Percentiles rank a stretch among this genome's conserved stretches.
Evolutionary conservation across 1,284 basidiomycete species (phyloP).

Genomic region (Ceratobasidium papillatum): DNA sequence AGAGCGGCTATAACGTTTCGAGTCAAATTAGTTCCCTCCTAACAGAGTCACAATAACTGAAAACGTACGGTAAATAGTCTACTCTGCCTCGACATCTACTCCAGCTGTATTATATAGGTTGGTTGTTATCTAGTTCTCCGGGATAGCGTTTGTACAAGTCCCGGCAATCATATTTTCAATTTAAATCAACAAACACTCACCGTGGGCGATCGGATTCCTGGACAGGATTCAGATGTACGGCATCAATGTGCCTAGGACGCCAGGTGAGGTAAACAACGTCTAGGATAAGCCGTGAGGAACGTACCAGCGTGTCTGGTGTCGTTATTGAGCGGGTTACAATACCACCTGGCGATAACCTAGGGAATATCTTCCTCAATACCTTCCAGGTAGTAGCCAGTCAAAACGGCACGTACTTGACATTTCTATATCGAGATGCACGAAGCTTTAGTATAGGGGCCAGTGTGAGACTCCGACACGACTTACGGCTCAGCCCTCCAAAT

Average conservation of each 20-base stretch:
- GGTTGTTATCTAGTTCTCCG: conserved; percentile 38
- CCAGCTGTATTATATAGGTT: conserved; percentile 38
- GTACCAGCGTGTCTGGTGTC: conserved; percentile 39
- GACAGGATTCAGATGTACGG: conserved; percentile 40
- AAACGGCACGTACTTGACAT: conserved; percentile 25
- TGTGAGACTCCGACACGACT: neutral
- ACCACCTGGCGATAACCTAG: conserved; percentile 39
- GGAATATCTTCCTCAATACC: neutral
- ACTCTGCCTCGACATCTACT: conserved; percentile 29
- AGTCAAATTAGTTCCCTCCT: neutral
- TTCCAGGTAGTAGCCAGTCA: neutral
- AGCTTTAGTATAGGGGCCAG: neutral
- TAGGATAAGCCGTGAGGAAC: neutral
- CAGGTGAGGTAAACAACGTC: neutral
- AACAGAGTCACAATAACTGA: neutral
- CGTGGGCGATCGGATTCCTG: conserved; percentile 39
- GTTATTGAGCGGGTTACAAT: conserved; percentile 38
- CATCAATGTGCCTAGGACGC: conserved; percentile 29
- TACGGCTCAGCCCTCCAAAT: conserved; percentile 41
- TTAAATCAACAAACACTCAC: conserved; percentile 39
- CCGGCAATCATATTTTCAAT: conserved; percentile 40
- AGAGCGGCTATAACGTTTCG: conserved; percentile 18
- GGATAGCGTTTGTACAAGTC: conserved; percentile 21
- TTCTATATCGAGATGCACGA: neutral
- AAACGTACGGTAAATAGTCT: conserved; percentile 28